Evolutionary conservation across 257 asterid species (phyloP).

Genomic region (Nicotiana attenuata): DNA sequence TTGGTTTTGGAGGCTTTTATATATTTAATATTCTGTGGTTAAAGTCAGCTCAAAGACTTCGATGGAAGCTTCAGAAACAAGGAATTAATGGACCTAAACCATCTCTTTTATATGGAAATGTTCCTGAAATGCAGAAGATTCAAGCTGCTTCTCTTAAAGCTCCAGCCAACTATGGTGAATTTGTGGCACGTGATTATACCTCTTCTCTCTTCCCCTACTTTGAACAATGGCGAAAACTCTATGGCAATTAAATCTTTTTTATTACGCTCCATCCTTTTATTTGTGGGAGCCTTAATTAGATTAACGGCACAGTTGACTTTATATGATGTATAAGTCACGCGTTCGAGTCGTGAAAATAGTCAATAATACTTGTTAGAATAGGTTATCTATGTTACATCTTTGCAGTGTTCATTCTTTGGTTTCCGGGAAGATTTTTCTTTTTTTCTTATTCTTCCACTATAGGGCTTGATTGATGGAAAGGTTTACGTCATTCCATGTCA

Average conservation of each 20-base stretch:
- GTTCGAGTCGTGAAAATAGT: too few relatives aligned
- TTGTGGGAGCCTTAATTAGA: too few relatives aligned
- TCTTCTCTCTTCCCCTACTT: constrained; percentile 80
- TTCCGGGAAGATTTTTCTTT: too few relatives aligned
- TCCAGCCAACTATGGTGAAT: constrained; percentile 26
- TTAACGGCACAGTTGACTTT: too few relatives aligned
- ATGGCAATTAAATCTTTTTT: constrained; percentile 31
- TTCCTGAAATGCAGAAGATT: constrained; percentile 64
- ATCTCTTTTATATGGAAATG: constrained; percentile 50
- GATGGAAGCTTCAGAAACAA: constrained; percentile 54
- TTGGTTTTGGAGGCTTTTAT: constrained; percentile 21
- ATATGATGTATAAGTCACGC: too few relatives aligned
- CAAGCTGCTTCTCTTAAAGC: constrained; percentile 33
- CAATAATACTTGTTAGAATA: too few relatives aligned
- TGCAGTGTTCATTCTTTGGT: too few relatives aligned
- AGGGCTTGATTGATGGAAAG: background rate
- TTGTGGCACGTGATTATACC: constrained; percentile 81
- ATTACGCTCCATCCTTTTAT: background rate
- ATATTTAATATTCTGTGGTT: constrained; percentile 29
- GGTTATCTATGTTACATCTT: too few relatives aligned
- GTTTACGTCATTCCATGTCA: background rate
- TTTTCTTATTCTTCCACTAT: background rate
- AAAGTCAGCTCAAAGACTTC: constrained; percentile 25
- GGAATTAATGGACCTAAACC: constrained; percentile 79
- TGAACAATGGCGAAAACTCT: constrained; percentile 75